Evolutionary conservation across 768 basidiomycete species (phyloP), one percentile per base, ranked within the genome.

Genomic region (Hypsizygus marmoreus): DNA sequence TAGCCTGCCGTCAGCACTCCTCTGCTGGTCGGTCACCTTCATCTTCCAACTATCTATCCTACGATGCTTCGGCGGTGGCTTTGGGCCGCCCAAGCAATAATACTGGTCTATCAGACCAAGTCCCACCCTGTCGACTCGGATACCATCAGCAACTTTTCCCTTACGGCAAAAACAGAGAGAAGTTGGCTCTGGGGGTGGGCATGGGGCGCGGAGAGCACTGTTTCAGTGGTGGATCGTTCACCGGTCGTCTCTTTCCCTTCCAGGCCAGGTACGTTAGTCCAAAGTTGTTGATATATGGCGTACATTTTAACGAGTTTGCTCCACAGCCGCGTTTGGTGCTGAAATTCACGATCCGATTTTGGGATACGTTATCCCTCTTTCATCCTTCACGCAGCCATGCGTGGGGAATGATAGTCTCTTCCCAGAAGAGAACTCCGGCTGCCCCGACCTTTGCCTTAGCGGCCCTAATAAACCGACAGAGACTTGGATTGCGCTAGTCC

Each of bases 401-500:
- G 38, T 69, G 3, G 33, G 50, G 28, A 71, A 73, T 51, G 49
- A 45, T 40, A 54, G 62, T 28, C 31, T 33, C 30, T 37, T 53
- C 29, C 50, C 64, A 40, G 40, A 63, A 6, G 40, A 61, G 1
- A 86, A 87, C 45, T 67, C 68, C 2, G 90, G 82, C 10, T 93
- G 90, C 58, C 87, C 90, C 4, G 66, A 72, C 2, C 73, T 91
- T 14, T 91, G 90, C 47, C 54, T 77, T 2, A 63, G 56, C 33
- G 84, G 84, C 1, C 68, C 75, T 2, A 60, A 79, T 49, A 64
- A 72, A 13, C 90, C 89, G 16, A 72, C 76, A 10, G 90, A 91
- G 45, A 72, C 82, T 8, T 95, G 91, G 88, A 90, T 97, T 62
- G 95, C 92, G 0, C 77, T 97, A 39, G 85, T 97, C 0, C 88